Evolutionary conservation across 2,329 filamentous ascomycete genomes (phyloP), one percentile per base, ranked within the genome.

Genomic region (Corniculantispora saksenae): DNA sequence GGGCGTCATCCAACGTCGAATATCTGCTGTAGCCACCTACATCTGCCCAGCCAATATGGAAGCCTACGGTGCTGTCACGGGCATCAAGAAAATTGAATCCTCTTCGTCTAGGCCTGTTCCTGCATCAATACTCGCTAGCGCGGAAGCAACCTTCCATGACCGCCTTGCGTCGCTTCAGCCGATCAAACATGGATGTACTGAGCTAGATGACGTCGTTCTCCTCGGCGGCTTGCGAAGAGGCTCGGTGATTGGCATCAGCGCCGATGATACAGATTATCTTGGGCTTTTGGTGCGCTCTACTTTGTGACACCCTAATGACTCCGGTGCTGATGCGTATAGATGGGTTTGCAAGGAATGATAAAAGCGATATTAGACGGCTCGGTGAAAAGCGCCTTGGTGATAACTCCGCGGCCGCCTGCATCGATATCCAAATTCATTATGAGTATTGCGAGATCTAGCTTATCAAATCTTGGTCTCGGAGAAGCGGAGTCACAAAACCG

Each of bases 171-270:
- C 64, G 8, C 69, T 74, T 4, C 80, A 80, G 0, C 66, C 63
- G 5, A 72, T 80, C 35, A 65, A 69, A 32, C 81, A 78, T 1
- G 85, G 84, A 15, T 85, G 83, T 61, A 50, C 57, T 2, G 83
- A 82, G 66, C 68, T 88, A 40, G 85, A 88, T 67, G 72, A 77
- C 2, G 71, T 81, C 35, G 77, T 83, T 7, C 73, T 87, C 6
- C 64, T 80, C 7, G 77, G 76, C 2, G 84, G 83, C 0, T 75
- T 86, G 13, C 80, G 83, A 72, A 73, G 81, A n/a, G 85, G 84
- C 0, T 75, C 74, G 23, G 79, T 88, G 0, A 81, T 86, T 1
- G 86, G 85, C 1, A 62, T 87, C 63, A 88, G 84, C 63, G 76
- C 82, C 0, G 84, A 86, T 72, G 81, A 82, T 23, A 81, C 81